Base-by-base conservation (phyloP, 108 stramenopile species). In the Nitzschia sp. region DNA sequence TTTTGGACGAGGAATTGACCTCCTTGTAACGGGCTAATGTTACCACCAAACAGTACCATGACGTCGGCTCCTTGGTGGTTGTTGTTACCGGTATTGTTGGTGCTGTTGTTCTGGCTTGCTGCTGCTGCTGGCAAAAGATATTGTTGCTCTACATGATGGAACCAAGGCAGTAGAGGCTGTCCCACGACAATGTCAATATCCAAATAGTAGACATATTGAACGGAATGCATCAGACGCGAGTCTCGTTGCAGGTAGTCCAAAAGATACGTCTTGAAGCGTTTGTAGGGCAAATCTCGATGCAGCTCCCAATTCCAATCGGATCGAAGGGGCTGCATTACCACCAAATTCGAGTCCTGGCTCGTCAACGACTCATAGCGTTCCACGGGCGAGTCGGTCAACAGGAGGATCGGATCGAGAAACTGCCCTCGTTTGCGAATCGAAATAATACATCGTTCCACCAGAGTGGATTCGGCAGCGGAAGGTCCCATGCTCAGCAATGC, bases 141-240 rank as follows among this genome's bases (percentile, higher is more conserved):
- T 25, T 17, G 25, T 22, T 29, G 23, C 30, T 65, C 64, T 1
- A 65, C 52, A 35, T 65, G 52, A 32, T 50, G 21, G 52, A 65
- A 65, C 50, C 47, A 65, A 8, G 48, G 31, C 30, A 38, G 33
- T 45, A 82, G 22, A 0, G 59, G 41, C 53, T 58, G 47, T n/a
- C 77, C 81, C 1, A 78, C 81, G 57, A 82, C 47, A 21, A 82
- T 76, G 53, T 82, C 81, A 58, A 82, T 79, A 58, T 82, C 81
- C 29, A 82, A 66, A 52, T 82, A 82, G 36, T 82, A 82, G 0
- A 82, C 46, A 23, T 63, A 55, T 21, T 78, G 44, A 0, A 82
- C 74, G 8, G 60, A n/a, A 50, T 50, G 48, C 32, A 65, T 59
- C 8, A 78, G 58, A 16, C 77, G 58, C 17, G 34, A 29, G 45